Base-by-base conservation (phyloP, 306 rosid species). In the Betula pendula region DNA sequence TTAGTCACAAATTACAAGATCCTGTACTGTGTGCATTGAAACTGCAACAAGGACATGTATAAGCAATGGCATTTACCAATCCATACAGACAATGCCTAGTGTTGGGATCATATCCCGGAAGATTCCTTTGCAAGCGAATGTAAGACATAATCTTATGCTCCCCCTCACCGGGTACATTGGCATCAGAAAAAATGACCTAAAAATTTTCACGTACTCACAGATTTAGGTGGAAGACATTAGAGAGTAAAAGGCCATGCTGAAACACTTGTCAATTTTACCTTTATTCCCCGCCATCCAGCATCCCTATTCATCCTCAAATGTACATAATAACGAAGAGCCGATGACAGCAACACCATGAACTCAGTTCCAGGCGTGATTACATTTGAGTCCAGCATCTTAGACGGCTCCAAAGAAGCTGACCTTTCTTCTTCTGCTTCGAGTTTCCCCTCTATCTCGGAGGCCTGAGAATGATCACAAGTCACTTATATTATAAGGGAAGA, bases 91-190 rank as follows among this genome's bases (percentile, higher is more conserved):
- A 79, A 65, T 79, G 83, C 17, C 78, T 52, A 6, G 78, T 79
- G 75, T 79, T 79, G 45, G 78, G 78, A 79, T 79, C 74, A 79
- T 29, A 79, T 19, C 74, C 78, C 3, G 78, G 74, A 31, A 79
- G 78, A 62, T 73, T 73, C 29, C 83, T 73, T 51, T 79, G 83
- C 59, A 65, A 67, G 13, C 83, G 83, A 8, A 79, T 79, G 55
- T 73, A 79, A 40, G 79, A 73, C 78, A 79, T 79, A 65, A 79
- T 73, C 55, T 79, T 79, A 73, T 79, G 83, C 78, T 79, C 83
- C 51, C 83, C 83, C 74, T 79, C 83, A 4, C 83, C 83, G 5
- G 83, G 79, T 42, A 79, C 83, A 72, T 35, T 73, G 60, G 83
- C 73, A 66, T 79, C 83, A 27, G 83, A 79, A 63, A 79, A 79